phyloP scores from a whole-genome alignment of 768 basidiomycete species.

The Boletellus sp. region DNA sequence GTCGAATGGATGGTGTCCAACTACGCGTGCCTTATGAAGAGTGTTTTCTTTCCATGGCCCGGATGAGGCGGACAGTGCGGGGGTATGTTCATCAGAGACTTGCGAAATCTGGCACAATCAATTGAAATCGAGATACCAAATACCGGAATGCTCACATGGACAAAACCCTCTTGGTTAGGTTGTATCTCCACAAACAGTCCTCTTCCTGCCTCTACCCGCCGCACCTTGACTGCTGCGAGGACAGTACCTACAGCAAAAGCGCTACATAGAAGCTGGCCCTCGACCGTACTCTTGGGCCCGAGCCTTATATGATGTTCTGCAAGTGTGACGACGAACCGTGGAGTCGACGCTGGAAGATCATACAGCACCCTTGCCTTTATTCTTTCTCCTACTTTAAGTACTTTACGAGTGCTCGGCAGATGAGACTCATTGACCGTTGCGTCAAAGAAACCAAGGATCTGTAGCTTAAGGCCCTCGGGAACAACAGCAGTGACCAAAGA shows the following conservation, averaged over 20 bases:
- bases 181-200: slow-evolving; percentile 72
- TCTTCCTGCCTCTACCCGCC: slow-evolving; percentile 73
- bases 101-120: slow-evolving; percentile 74
- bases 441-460: slow-evolving; percentile 88
- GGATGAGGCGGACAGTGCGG: slow-evolving; percentile 62
- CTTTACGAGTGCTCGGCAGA: slow-evolving; percentile 43
- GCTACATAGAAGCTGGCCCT: slow-evolving; percentile 40
- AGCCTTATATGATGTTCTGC: slow-evolving; percentile 68
- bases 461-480: slow-evolving; percentile 76
- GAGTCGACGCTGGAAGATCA: slow-evolving; percentile 61
- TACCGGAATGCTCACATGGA: slow-evolving; percentile 63
- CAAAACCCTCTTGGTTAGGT: slow-evolving; percentile 69
- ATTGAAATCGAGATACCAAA: background rate
- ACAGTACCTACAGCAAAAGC: slow-evolving; percentile 72
- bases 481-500: slow-evolving; percentile 75
- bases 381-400: slow-evolving; percentile 65
- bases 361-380: slow-evolving; percentile 84
- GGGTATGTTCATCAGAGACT: slow-evolving; percentile 85
- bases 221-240: slow-evolving; percentile 70
- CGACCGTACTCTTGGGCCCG: slow-evolving; percentile 34
- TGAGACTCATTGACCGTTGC: slow-evolving; percentile 87
- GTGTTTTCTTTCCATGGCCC: slow-evolving; percentile 81
- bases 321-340: slow-evolving; percentile 79
- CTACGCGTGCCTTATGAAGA: slow-evolving; percentile 80
- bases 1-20: slow-evolving; percentile 81